Percentiles rank a stretch among this genome's conserved stretches.
phyloP scores from a whole-genome alignment of 2,329 filamentous ascomycete genomes.

The Botrytis deweyae region DNA sequence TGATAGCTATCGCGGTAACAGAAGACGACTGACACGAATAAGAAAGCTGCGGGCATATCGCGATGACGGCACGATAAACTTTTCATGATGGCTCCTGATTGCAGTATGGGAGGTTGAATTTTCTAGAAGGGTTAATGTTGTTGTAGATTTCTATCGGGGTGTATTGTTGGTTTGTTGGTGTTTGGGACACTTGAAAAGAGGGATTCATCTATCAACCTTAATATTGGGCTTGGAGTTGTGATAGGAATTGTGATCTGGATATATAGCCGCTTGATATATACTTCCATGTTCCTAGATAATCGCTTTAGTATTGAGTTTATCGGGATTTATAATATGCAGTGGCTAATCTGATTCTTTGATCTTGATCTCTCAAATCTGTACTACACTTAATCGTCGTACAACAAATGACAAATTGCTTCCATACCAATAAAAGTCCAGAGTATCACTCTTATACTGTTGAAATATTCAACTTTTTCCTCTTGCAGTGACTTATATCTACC shows the following conservation, averaged over 20 bases:
- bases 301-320: not conserved
- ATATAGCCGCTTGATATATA: not conserved
- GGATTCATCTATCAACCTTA: not conserved
- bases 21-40: not conserved
- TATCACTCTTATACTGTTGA: too few relatives aligned
- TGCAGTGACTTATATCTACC: too few relatives aligned
- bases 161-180: not conserved
- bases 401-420: too few relatives aligned
- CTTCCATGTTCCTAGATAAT: not conserved
- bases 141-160: fast-evolving
- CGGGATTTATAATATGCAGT: not conserved
- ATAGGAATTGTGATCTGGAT: not conserved
- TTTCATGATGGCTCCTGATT: not conserved
- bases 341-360: too few relatives aligned
- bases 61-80: not conserved
- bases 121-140: not conserved
- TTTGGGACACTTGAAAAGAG: not conserved
- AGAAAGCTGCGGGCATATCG: not conserved
- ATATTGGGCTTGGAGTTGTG: not conserved
- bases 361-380: too few relatives aligned
- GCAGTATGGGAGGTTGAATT: not conserved
- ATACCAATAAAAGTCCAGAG: too few relatives aligned
- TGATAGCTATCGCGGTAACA: not conserved
- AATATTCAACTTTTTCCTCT: too few relatives aligned
- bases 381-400: too few relatives aligned